These are phyloP conservation scores for Rhynchospora pubera DNA, from an alignment of 176 grass and related monocot species.

Conservation along the genomic window DNA sequence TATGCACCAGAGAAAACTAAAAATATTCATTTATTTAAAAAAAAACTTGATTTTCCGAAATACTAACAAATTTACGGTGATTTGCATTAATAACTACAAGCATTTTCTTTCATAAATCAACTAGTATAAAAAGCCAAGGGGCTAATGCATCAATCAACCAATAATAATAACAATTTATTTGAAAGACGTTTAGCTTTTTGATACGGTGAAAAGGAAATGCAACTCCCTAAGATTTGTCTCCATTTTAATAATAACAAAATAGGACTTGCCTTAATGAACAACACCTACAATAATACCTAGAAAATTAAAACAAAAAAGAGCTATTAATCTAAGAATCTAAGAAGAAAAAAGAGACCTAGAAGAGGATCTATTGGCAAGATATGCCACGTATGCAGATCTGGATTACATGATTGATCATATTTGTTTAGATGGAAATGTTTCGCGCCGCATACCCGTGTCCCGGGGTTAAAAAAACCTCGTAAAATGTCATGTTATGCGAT, in stretches of 20 bases:
- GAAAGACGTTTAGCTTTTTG: not conserved
- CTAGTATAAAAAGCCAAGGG: not conserved
- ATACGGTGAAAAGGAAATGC: not conserved
- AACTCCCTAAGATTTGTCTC: not conserved
- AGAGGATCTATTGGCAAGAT: slow-evolving; percentile 4
- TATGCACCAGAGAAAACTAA: too few relatives aligned
- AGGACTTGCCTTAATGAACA: not conserved
- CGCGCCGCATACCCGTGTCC: not conserved
- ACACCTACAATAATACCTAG: not conserved
- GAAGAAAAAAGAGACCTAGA: slow-evolving; percentile 8
- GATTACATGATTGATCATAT: not conserved
- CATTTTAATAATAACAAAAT: not conserved
- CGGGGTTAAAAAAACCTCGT: not conserved
- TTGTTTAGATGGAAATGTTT: not conserved
- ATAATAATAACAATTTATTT: not conserved
- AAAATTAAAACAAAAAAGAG: not conserved
- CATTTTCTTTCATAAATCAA: not conserved
- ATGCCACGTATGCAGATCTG: not conserved
- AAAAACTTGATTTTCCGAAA: too few relatives aligned
- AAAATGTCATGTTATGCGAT: too few relatives aligned
- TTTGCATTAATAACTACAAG: not conserved
- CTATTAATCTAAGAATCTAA: not conserved
- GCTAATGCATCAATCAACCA: not conserved
- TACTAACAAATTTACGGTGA: not conserved
- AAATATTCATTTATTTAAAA: too few relatives aligned